These are phyloP conservation scores for Aspergillus incahuasiensis DNA, from an alignment of 495 filamentous ascomycete species.

Conservation along the genomic window DNA sequence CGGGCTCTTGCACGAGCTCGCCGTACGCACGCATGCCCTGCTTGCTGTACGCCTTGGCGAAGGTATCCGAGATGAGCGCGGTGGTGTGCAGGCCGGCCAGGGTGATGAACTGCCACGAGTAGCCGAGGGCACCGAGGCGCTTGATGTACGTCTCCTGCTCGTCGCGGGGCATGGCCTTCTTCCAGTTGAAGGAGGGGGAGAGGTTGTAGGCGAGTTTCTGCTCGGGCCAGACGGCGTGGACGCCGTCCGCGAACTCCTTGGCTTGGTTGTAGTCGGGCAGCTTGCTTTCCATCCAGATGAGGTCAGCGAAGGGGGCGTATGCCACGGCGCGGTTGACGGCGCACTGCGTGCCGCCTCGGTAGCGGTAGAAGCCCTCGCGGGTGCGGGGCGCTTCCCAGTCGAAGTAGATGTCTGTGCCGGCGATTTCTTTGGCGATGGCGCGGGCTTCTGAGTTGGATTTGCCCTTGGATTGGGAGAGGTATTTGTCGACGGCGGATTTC, in stretches of 20 bases:
- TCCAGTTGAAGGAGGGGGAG: constrained; percentile 99
- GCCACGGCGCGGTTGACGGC: constrained; percentile 87
- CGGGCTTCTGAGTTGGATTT: constrained; percentile 84
- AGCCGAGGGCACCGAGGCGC: constrained; percentile 79
- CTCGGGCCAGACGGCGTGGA: constrained; percentile 92
- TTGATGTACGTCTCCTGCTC: constrained; percentile 98
- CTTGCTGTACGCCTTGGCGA: constrained; percentile 74
- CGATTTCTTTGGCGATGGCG: constrained; percentile 75
- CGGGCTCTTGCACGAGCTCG: constrained; percentile 93
- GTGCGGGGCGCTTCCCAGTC: constrained; percentile 92
- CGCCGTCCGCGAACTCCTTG: constrained; percentile 88
- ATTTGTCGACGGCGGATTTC: constrained; percentile 59
- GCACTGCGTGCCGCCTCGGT: constrained; percentile 86
- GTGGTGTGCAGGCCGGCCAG: constrained; percentile 96
- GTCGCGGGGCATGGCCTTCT: constrained; percentile 84
- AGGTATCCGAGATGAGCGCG: constrained; percentile 82
- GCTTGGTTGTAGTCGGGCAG: constrained; percentile 89
- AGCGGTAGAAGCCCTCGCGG: constrained; percentile 89
- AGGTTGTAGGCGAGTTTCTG: constrained; percentile 98
- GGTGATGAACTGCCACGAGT: constrained; percentile 99
- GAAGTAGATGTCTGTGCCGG: constrained; percentile 79
- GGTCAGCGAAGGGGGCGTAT: constrained; percentile 89
- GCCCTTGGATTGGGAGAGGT: constrained; percentile 61
- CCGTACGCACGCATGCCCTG: constrained; percentile 95
- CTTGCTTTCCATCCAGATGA: constrained; percentile 99